These are phyloP conservation scores for Sclerotiophoma versabilis DNA, from an alignment of 2,329 filamentous ascomycete genomes.

Conservation along the genomic window DNA sequence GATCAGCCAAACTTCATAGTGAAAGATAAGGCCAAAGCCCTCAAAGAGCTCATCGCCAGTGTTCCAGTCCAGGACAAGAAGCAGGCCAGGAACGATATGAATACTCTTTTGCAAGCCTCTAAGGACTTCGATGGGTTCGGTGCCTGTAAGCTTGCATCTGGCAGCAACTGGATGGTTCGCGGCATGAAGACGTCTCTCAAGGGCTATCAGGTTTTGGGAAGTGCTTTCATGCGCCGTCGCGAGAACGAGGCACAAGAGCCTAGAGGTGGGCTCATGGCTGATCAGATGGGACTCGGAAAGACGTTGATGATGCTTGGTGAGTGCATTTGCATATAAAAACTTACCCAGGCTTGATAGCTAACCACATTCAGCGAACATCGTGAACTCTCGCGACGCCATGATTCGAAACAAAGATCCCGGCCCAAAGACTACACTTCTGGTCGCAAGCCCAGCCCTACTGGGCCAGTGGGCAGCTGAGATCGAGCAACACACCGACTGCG, in stretches of 20 bases:
- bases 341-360: no score
- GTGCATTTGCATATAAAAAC: background rate
- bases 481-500: slow-evolving; percentile 30
- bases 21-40: slow-evolving; percentile 41
- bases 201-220: slow-evolving; percentile 60
- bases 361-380: slow-evolving; percentile 49
- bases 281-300: slow-evolving; percentile 54
- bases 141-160: slow-evolving; percentile 37
- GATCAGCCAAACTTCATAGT: slow-evolving; percentile 36
- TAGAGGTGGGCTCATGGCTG: slow-evolving; percentile 52
- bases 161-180: slow-evolving; percentile 53
- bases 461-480: slow-evolving; percentile 52
- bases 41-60: slow-evolving; percentile 51
- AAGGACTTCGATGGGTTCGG: slow-evolving; percentile 52
- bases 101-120: slow-evolving; percentile 48
- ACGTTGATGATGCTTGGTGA: slow-evolving; percentile 49
- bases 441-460: slow-evolving; percentile 51
- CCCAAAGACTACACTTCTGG: slow-evolving; percentile 51
- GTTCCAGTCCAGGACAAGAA: slow-evolving; percentile 48
- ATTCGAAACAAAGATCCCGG: slow-evolving; percentile 3
- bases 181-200: slow-evolving; percentile 59
- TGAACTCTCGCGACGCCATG: slow-evolving; percentile 45
- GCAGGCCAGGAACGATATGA: slow-evolving; percentile 46
- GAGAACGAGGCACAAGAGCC: slow-evolving; percentile 53
- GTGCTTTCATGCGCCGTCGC: slow-evolving; percentile 62